Percentiles rank a stretch among this genome's conserved stretches.
phyloP scores from a whole-genome alignment of 176 grass and related monocot species.

The Bonia amplexicaulis region DNA sequence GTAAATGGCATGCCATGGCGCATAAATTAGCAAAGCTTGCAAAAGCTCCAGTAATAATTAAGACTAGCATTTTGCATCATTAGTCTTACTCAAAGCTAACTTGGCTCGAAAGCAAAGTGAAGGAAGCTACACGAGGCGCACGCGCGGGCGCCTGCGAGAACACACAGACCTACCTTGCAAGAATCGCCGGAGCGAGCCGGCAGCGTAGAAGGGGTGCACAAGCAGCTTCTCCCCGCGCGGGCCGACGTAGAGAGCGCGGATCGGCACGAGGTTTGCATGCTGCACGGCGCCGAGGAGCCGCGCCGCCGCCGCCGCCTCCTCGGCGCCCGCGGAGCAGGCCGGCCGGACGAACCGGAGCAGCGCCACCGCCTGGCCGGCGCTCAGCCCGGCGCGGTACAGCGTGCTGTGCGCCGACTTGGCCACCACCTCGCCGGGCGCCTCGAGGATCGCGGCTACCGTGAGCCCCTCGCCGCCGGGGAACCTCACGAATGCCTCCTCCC shows the following conservation, averaged over 20 bases:
- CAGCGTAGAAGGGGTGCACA: slow-evolving; percentile 80
- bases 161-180: slow-evolving; percentile 43
- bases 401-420: slow-evolving; percentile 79
- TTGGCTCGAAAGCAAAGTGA: slow-evolving; percentile 29
- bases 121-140: neutral
- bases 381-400: slow-evolving; percentile 73
- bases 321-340: slow-evolving; percentile 46
- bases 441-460: slow-evolving; percentile 66
- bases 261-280: slow-evolving; percentile 81
- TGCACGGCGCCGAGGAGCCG: slow-evolving; percentile 45
- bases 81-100: slow-evolving; percentile 6
- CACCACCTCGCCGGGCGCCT: slow-evolving; percentile 91
- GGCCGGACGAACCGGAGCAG: slow-evolving; percentile 79
- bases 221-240: slow-evolving; percentile 90
- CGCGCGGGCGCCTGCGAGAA: neutral
- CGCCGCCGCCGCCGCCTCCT: slow-evolving; percentile 48
- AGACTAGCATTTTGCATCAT: slow-evolving; percentile 19
- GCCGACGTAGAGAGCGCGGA: slow-evolving; percentile 76
- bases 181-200: slow-evolving; percentile 70
- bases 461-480: slow-evolving; percentile 81
- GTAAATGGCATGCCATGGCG: neutral
- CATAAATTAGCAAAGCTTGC: neutral
- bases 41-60: neutral
- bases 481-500: slow-evolving; percentile 53
- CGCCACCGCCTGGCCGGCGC: slow-evolving; percentile 40